These are phyloP conservation scores for Mortierella sp. DNA, from an alignment of 371 early-diverging fungal genomes.

Conservation along the genomic window DNA sequence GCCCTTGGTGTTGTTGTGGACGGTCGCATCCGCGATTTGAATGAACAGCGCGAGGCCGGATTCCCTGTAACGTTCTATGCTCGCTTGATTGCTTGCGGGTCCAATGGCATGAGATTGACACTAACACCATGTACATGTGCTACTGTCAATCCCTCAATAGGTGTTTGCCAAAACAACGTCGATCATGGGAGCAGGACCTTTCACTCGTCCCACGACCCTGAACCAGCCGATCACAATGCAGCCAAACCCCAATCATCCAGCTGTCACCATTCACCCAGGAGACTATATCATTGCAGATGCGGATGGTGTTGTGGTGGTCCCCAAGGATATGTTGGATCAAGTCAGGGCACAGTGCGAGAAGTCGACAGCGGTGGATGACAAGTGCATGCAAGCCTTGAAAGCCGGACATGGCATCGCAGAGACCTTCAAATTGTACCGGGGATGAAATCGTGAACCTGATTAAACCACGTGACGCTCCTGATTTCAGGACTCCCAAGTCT, in stretches of 20 bases:
- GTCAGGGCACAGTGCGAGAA: conserved; percentile 67
- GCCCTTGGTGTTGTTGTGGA: conserved; percentile 79
- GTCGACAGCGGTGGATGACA: conserved; percentile 69
- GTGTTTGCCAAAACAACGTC: conserved; percentile 75
- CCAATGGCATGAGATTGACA: too few species aligned
- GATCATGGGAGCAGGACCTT: conserved; percentile 75
- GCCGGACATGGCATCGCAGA: conserved; percentile 69
- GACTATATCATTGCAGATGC: conserved; percentile 85
- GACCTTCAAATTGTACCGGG: conserved; percentile 76
- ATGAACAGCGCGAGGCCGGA: conserved; percentile 68
- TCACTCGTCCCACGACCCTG: conserved; percentile 70
- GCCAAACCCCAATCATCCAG: conserved; percentile 58
- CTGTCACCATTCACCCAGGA: conserved; percentile 67
- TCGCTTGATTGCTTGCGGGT: too few species aligned
- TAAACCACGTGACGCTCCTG: too few species aligned
- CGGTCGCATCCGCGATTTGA: conserved; percentile 80
- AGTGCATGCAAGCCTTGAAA: conserved; percentile 76
- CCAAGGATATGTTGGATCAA: conserved; percentile 60
- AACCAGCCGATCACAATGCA: conserved; percentile 70
- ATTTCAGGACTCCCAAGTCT: too few species aligned
- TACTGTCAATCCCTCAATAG: too few species aligned
- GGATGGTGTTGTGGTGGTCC: conserved; percentile 82
- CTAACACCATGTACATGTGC: too few species aligned
- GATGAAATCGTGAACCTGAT: conserved; percentile 14
- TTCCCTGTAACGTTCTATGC: conserved; percentile 61